Conservation (phyloP, 1,284 basidiomycete species). For the Microbotryomycetes sp. region DNA sequence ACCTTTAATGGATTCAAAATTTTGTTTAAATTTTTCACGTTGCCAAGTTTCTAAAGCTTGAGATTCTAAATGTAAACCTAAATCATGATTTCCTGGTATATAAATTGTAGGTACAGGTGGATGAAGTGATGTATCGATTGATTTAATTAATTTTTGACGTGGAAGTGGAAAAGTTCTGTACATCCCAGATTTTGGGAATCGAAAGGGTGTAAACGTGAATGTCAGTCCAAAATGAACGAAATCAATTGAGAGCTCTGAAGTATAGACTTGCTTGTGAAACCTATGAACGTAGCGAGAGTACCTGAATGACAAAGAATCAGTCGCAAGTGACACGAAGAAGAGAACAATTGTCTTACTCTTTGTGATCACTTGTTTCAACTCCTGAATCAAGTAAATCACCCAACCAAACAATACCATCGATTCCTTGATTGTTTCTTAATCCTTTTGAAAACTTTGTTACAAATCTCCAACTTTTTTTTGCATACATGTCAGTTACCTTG, state of each 20-base stretch:
- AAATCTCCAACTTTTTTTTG: slow-evolving; percentile 68
- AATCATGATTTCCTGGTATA: slow-evolving; percentile 80
- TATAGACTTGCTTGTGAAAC: slow-evolving; percentile 47
- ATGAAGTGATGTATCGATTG: slow-evolving; percentile 53
- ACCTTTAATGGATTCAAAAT: slow-evolving; percentile 60
- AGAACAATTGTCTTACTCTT: too few species aligned
- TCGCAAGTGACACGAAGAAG: slow-evolving; percentile 29
- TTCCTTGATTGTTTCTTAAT: slow-evolving; percentile 49
- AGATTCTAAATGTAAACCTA: slow-evolving; percentile 51
- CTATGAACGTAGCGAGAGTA: slow-evolving; percentile 34
- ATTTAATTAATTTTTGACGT: slow-evolving; percentile 16
- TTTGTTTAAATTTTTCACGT: slow-evolving; percentile 56
- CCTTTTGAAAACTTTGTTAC: slow-evolving; percentile 46
- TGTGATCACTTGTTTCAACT: slow-evolving; percentile 52
- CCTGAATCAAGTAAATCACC: slow-evolving; percentile 73
- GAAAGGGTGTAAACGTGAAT: not conserved
- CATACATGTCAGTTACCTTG: slow-evolving; percentile 55
- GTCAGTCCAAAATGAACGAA: not conserved
- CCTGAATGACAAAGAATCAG: slow-evolving; percentile 10
- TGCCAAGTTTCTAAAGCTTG: slow-evolving; percentile 46
- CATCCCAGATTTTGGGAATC: slow-evolving; percentile 5
- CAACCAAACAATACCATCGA: slow-evolving; percentile 64
- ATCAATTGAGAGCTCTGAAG: slow-evolving; percentile 53
- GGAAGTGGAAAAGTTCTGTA: not conserved
- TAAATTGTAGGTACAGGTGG: slow-evolving; percentile 51